Percentiles rank a stretch among this genome's conserved stretches.
Conservation (phyloP, 371 early-diverging fungal species). For the Apophysomyces elegans region DNA sequence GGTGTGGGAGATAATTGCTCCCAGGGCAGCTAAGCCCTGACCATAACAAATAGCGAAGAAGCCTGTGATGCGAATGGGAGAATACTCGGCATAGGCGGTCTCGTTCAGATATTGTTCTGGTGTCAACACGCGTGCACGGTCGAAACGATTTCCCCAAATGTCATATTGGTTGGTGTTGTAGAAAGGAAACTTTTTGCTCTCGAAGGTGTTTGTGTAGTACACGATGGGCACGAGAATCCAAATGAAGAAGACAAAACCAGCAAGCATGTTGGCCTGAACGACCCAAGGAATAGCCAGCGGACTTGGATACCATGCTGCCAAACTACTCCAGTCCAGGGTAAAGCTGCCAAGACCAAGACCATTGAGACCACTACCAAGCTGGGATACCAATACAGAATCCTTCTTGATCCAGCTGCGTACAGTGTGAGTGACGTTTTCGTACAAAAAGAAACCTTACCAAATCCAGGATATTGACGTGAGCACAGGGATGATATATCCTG, state of each 20-base stretch:
- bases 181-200: slow-evolving; percentile 63
- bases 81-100: slow-evolving; percentile 63
- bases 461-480: slow-evolving; percentile 54
- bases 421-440: not conserved
- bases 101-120: slow-evolving; percentile 62
- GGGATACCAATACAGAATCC: slow-evolving; percentile 60
- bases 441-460: slow-evolving; percentile 30
- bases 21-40: slow-evolving; percentile 65
- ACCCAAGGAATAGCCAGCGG: slow-evolving; percentile 58
- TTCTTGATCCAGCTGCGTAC: slow-evolving; percentile 59
- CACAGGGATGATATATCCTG: slow-evolving; percentile 61
- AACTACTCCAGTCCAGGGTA: slow-evolving; percentile 65
- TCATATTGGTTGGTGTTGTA: slow-evolving; percentile 63
- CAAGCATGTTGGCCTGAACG: slow-evolving; percentile 70
- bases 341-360: slow-evolving; percentile 65
- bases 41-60: slow-evolving; percentile 79
- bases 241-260: slow-evolving; percentile 65
- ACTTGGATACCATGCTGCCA: slow-evolving; percentile 46
- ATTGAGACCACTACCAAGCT: slow-evolving; percentile 56
- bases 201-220: slow-evolving; percentile 69
- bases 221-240: slow-evolving; percentile 74
- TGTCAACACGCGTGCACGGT: slow-evolving; percentile 59
- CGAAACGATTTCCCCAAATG: slow-evolving; percentile 49
- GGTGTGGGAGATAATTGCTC: slow-evolving; percentile 71
- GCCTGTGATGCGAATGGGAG: slow-evolving; percentile 77